phyloP scores from a whole-genome alignment of 2,329 filamentous ascomycete species.

The Drechslerella coelobrocha region DNA sequence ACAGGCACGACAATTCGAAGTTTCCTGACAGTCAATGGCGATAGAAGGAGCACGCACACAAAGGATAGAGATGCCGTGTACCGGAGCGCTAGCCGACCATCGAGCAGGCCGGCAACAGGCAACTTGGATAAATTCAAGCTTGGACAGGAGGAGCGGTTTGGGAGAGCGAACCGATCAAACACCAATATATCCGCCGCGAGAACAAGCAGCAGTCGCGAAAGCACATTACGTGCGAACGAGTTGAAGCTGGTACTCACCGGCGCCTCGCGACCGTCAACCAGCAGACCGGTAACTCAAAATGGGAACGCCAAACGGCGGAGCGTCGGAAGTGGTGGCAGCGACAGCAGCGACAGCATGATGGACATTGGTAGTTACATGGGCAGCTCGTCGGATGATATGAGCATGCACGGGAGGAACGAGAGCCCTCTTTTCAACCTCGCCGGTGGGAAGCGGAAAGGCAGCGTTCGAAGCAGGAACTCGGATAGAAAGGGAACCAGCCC shows the following conservation, averaged over 20 bases:
- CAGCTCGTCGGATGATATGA: conserved; percentile 43
- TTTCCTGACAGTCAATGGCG: conserved; percentile 67
- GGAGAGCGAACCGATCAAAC: conserved; percentile 45
- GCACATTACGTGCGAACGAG: conserved; percentile 60
- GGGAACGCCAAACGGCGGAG: conserved; percentile 40
- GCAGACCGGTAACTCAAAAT: conserved; percentile 33
- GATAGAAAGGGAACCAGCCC: conserved; percentile 42
- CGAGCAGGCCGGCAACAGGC: conserved; percentile 36
- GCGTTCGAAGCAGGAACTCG: conserved; percentile 34
- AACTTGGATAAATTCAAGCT: conserved; percentile 47
- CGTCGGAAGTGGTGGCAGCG: conserved; percentile 27
- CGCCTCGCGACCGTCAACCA: conserved; percentile 18
- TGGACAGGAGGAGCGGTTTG: conserved; percentile 37
- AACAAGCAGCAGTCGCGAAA: conserved; percentile 58
- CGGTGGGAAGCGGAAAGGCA: conserved; percentile 30
- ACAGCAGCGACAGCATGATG: conserved; percentile 49
- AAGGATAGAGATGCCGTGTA: conserved; percentile 38
- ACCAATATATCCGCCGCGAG: conserved; percentile 54
- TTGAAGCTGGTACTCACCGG: conserved; percentile 60
- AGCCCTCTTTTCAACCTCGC: conserved; percentile 14
- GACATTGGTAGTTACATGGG: conserved; percentile 43
- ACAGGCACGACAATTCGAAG: conserved; percentile 61
- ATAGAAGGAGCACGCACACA: conserved; percentile 50
- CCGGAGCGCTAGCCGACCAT: conserved; percentile 52
- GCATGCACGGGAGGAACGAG: conserved; percentile 21